A percentile compares a stretch with the other conserved stretches of the same genome.
phyloP scores from a whole-genome alignment of 768 basidiomycete genomes.

The Pleurotus citrinopileatus region DNA sequence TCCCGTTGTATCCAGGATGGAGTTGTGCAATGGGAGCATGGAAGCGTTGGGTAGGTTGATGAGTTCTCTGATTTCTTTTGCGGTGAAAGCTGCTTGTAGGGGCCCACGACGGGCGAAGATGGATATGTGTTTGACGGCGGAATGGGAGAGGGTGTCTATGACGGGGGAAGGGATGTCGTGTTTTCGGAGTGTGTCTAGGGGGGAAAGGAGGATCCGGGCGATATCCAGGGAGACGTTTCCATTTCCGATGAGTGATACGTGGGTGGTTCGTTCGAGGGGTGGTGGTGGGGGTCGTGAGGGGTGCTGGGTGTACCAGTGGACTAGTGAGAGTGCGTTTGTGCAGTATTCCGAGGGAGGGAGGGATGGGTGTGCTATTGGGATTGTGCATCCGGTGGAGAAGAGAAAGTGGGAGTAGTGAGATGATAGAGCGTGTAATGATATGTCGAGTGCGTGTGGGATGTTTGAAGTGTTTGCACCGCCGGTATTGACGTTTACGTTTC shows the following conservation, averaged over 20 bases:
- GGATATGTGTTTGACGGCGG: constrained; percentile 70
- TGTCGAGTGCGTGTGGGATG: constrained; percentile 48
- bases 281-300: constrained; percentile 65
- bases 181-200: constrained; percentile 53
- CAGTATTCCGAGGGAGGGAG: constrained; percentile 46
- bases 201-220: constrained; percentile 83
- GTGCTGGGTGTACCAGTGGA: constrained; percentile 97
- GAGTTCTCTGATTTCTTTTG: constrained; percentile 92
- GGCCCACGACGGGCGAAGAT: constrained; percentile 88
- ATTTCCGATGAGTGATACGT: constrained; percentile 87
- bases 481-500: constrained; percentile 83
- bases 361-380: constrained; percentile 56
- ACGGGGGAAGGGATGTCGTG: constrained; percentile 82
- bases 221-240: constrained; percentile 95
- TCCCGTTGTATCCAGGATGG: constrained; percentile 34
- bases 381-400: constrained; percentile 82
- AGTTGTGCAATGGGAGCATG: constrained; percentile 58
- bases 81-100: constrained; percentile 84
- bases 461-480: constrained; percentile 27
- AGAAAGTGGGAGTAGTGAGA: constrained; percentile 82
- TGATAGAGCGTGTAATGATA: constrained; percentile 62
- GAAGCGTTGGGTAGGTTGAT: constrained; percentile 59
- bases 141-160: constrained; percentile 60
- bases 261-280: constrained; percentile 57
- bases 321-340: constrained; percentile 77